phyloP scores from a whole-genome alignment of 257 asterid genomes.

The Nyctanthes arbortristis region DNA sequence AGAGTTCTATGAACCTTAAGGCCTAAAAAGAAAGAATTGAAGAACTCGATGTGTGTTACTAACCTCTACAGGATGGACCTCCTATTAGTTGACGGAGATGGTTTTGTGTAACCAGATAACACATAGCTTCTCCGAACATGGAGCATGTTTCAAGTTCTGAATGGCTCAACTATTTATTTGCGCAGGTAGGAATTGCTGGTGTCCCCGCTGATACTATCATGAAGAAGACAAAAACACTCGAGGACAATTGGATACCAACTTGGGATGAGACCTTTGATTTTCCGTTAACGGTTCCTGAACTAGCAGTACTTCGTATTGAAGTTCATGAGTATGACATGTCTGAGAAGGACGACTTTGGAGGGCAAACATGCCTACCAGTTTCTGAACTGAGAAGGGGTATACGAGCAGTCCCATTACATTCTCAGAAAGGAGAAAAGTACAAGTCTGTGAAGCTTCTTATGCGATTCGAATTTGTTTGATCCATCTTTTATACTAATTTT shows the following conservation, averaged over 20 bases:
- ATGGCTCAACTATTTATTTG: background rate
- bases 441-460: conserved; percentile 1
- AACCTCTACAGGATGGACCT: background rate
- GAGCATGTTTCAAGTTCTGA: background rate
- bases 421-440: conserved; percentile 9
- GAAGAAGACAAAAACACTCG: background rate
- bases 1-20: too few species aligned
- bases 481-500: too few species aligned
- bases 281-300: background rate
- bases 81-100: background rate
- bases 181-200: conserved; percentile 16
- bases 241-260: conserved; percentile 12
- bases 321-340: background rate
- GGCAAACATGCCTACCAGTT: background rate
- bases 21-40: background rate
- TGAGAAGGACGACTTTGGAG: background rate
- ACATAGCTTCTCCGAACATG: background rate
- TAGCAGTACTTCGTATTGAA: background rate
- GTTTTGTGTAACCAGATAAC: background rate
- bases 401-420: conserved; percentile 4
- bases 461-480: conserved; percentile 4
- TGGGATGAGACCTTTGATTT: conserved; percentile 10
- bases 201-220: conserved; percentile 14
- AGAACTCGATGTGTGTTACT: too few species aligned
- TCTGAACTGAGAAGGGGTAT: conserved; percentile 3